Evolutionary conservation across 306 rosid species (phyloP), one percentile per base, ranked within the genome.

Genomic region (Arachis hypogaea): DNA sequence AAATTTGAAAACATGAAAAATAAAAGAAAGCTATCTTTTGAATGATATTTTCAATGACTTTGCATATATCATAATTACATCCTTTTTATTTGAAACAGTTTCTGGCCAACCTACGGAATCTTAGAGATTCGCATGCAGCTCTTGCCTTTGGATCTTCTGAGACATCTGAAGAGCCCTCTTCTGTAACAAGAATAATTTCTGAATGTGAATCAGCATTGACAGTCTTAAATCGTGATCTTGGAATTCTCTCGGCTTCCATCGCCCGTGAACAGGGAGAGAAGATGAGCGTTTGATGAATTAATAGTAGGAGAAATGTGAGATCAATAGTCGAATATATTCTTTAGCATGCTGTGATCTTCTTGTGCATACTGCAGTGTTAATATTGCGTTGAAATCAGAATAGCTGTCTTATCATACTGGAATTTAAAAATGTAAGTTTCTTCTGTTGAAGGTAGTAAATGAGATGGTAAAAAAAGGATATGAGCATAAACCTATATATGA

Each of bases 221-320:
- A 11, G 90, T 86, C 86, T 79, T 93, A 72, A 93, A 93, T 78
- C 90, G 86, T 1, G 98, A 93, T 74, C 98, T 93, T 9, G 98
- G 98, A 43, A 87, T 93, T 82, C 97, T 93, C 57, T 88, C 98
- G 2, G 92, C 97, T 78, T 93, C 98, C 86, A 93, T 93, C 80
- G 92, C 93, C 68, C 97, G 96, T 0, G 97, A 93, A 73, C 88
- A 80, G 57, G 93, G 85, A 11, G 84, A 77, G 69, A 83, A 87
- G 80, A 75, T 80, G 80, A 87, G 66, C 74, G 75, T 82, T 57
- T 50, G 78, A 85, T 70, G 72, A 82, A 73, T 63, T 45, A 43
- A 5, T 43, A 36, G 0, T 64, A 2, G 74, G 76, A 29, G 42
- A 79, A 65, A 63, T 81, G 40, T 5, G 67, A 9, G 11, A 36